Evolutionary conservation across 768 basidiomycete genomes (phyloP), one percentile per base, ranked within the genome.

Genomic region (Tephrocybe sp.): DNA sequence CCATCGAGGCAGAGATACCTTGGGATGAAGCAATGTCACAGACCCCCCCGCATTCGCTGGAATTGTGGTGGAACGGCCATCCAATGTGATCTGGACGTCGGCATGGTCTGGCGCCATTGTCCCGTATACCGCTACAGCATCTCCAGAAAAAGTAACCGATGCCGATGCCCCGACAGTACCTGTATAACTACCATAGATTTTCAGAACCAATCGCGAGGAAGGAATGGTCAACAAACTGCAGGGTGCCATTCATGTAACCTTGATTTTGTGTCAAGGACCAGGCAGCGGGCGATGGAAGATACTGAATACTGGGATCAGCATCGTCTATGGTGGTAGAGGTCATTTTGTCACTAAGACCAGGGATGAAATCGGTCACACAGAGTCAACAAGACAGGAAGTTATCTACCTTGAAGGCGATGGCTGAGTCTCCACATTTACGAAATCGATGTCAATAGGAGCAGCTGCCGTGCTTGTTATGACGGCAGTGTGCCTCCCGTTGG

Each of bases 91-190:
- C n/a, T 67, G 64, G 44, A 78, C 68, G 51, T 76, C 62, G 15
- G 76, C 72, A 56, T 77, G 79, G 47, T 75, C 70, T n/a, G 77
- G 74, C 8, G 76, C 73, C 24, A 78, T 68, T 2, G 78, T 75
- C 30, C 79, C 79, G 49, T 77, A 82, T 1, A 82, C 47, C 12
- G 76, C 77, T 40, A 83, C 67, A n/a, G 74, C 78, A 45, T 78
- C 73, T 18, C 81, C 81, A 4, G 60, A 54, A 57, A 81, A 82
- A 13, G 60, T 49, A 10, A 80, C 53, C 6, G 71, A 68, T n/a
- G 71, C 74, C 16, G 70, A 66, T 11, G 78, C 72, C 29, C 66
- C 71, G 8, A 63, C 52, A 4, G 57, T 64, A 40, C 69, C 57
- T 1, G 77, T 69, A 57, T 62, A 78, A 55, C 79, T 80, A 43